Conservation (phyloP, 83 land plant species). For the Isoetes engelmannii region DNA sequence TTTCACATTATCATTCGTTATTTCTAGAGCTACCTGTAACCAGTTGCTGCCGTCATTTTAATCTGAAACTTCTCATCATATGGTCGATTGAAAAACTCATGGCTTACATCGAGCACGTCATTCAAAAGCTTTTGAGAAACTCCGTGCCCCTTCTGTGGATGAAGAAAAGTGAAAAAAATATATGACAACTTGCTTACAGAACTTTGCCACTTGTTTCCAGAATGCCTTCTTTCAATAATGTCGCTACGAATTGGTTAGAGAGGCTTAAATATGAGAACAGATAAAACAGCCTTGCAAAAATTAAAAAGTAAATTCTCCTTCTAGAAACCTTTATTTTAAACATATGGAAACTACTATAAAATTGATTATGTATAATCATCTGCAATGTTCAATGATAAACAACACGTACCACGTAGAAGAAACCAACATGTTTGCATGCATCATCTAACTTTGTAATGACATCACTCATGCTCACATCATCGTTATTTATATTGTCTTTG, state of each 20-base stretch:
- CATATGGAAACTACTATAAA: too few species aligned
- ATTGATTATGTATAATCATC: background rate
- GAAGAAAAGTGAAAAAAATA: too few species aligned
- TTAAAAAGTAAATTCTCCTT: too few species aligned
- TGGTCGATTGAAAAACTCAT: constrained; percentile 24
- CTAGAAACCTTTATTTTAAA: too few species aligned
- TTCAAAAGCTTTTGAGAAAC: constrained; percentile 16
- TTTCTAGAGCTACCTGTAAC: constrained; percentile 21
- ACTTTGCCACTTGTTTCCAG: too few species aligned
- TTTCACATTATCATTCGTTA: background rate
- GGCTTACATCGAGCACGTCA: constrained; percentile 22
- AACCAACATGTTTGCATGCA: constrained; percentile 33
- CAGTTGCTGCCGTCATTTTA: constrained; percentile 18
- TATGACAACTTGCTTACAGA: too few species aligned
- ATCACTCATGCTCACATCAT: constrained; percentile 18
- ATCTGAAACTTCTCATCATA: constrained; percentile 22
- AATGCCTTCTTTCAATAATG: too few species aligned
- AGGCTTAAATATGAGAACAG: too few species aligned
- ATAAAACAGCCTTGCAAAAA: too few species aligned
- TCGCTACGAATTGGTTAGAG: too few species aligned
- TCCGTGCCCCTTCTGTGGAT: constrained; percentile 30
- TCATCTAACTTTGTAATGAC: constrained; percentile 25
- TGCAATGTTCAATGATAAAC: too few species aligned
- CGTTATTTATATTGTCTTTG: constrained; percentile 5
- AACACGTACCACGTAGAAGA: constrained; percentile 33